phyloP scores from a whole-genome alignment of 2,329 filamentous ascomycete genomes.

The Tolypocladium album region DNA sequence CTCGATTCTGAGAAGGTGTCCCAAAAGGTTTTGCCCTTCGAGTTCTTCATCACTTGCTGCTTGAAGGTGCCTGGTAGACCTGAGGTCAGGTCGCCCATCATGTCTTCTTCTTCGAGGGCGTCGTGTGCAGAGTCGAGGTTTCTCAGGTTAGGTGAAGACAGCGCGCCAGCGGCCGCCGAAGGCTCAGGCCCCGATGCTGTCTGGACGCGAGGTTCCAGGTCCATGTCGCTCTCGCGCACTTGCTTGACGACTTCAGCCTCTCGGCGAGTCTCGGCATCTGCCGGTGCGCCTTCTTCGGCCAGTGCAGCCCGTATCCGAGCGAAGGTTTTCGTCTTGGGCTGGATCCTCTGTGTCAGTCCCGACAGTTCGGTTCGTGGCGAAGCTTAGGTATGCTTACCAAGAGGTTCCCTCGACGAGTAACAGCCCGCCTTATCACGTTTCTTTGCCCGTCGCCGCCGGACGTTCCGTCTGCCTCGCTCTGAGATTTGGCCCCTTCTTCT shows the following conservation, averaged over 20 bases:
- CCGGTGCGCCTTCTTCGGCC: conserved; percentile 74
- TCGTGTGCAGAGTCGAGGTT: conserved; percentile 56
- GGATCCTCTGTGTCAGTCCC: neutral
- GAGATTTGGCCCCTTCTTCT: conserved; percentile 58
- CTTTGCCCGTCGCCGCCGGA: conserved; percentile 46
- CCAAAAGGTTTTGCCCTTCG: conserved; percentile 61
- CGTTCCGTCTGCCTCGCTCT: conserved; percentile 43
- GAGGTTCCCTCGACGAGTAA: conserved; percentile 81
- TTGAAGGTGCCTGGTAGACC: conserved; percentile 59
- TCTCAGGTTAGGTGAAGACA: conserved; percentile 60
- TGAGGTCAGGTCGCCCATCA: conserved; percentile 44
- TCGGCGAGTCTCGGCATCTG: conserved; percentile 79
- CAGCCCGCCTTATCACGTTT: conserved; percentile 70
- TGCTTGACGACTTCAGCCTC: conserved; percentile 95
- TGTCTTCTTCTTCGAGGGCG: conserved; percentile 59
- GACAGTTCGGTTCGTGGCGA: neutral
- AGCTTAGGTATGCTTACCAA: conserved; percentile 41
- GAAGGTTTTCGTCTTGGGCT: conserved; percentile 96
- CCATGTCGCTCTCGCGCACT: conserved; percentile 79
- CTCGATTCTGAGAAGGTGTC: conserved; percentile 63
- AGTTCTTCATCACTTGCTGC: conserved; percentile 60
- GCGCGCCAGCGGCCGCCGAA: conserved; percentile 42
- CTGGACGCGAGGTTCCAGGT: conserved; percentile 36
- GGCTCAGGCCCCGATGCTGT: conserved; percentile 28
- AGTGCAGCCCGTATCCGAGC: conserved; percentile 85